A percentile compares a stretch with the other conserved stretches of the same genome.
phyloP scores from a whole-genome alignment of 169 alveolate genomes.

The Cryptosporidium meleagridis region DNA sequence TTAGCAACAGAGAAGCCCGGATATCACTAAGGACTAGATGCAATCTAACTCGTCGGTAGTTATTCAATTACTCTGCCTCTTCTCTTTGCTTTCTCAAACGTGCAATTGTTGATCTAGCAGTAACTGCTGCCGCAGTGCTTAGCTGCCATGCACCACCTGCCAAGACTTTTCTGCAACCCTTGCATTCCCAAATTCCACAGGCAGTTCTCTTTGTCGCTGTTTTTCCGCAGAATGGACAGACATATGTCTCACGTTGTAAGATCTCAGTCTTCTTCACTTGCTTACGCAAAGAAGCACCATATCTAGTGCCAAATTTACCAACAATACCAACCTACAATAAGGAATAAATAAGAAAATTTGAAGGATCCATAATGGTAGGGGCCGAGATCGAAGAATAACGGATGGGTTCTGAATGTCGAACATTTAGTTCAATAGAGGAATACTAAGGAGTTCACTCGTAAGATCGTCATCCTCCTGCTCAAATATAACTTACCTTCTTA shows the following conservation, averaged over 20 bases:
- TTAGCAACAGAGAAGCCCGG: conserved; percentile 10
- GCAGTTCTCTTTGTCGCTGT: conserved; percentile 83
- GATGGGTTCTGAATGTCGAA: not conserved
- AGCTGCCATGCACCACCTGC: conserved; percentile 99
- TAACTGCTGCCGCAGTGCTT: conserved; percentile 95
- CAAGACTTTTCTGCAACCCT: conserved; percentile 91
- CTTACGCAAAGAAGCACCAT: conserved; percentile 97
- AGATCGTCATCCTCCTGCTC: not conserved
- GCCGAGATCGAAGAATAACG: not conserved
- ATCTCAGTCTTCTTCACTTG: conserved; percentile 95
- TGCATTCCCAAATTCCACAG: conserved; percentile 98
- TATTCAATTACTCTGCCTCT: conserved; percentile 44
- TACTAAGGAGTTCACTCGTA: not conserved
- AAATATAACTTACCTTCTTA: conserved; percentile 63
- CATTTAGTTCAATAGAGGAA: not conserved
- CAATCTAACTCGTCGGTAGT: not conserved
- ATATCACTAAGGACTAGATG: conserved; percentile 5
- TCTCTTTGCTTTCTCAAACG: conserved; percentile 81
- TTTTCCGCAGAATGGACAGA: conserved; percentile 97
- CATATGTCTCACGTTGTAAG: conserved; percentile 92
- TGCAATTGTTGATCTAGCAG: conserved; percentile 90
- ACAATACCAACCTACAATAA: conserved; percentile 95
- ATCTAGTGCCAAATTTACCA: conserved; percentile 98
- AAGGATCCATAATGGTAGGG: not conserved
- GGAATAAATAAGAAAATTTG: not conserved